Conservation (phyloP, 2,329 filamentous ascomycete genomes). For the Monilinia laxa region DNA sequence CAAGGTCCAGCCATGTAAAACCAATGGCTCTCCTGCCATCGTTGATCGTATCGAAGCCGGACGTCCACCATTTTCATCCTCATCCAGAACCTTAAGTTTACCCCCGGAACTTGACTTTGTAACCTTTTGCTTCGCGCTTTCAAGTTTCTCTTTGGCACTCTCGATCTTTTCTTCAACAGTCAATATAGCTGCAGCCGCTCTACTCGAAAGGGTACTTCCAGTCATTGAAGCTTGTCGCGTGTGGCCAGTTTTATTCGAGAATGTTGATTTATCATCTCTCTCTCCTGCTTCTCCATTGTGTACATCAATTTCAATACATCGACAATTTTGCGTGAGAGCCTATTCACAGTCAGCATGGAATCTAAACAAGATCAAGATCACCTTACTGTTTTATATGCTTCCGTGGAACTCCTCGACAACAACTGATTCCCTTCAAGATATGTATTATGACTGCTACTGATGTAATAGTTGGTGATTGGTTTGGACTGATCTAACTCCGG, state of each 20-base stretch:
- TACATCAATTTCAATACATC: constrained; percentile 93
- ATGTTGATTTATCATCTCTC: constrained; percentile 34
- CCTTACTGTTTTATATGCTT: constrained; percentile 73
- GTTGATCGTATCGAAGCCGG: constrained; percentile 34
- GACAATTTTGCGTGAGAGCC: constrained; percentile 73
- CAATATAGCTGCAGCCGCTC: constrained; percentile 32
- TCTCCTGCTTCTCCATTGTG: constrained; percentile 68
- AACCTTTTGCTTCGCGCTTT: constrained; percentile 32
- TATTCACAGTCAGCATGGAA: constrained; percentile 39
- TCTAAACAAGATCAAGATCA: constrained; percentile 25
- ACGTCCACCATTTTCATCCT: constrained; percentile 34
- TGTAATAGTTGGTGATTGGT: constrained; percentile 71
- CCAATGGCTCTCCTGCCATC: constrained; percentile 64
- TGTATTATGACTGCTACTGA: constrained; percentile 93
- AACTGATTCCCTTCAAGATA: constrained; percentile 87
- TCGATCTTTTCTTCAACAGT: constrained; percentile 34
- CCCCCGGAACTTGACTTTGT: constrained; percentile 27
- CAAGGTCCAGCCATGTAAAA: constrained; percentile 83
- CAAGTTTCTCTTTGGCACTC: constrained; percentile 31
- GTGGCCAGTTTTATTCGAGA: constrained; percentile 49
- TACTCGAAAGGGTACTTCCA: constrained; percentile 39
- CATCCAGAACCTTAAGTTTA: constrained; percentile 22
- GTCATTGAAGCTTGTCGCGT: constrained; percentile 38
- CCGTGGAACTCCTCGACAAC: constrained; percentile 68
- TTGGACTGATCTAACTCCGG: constrained; percentile 37